phyloP scores from a whole-genome alignment of 148 eudicot genomes.

The Pouteria glomerata region DNA sequence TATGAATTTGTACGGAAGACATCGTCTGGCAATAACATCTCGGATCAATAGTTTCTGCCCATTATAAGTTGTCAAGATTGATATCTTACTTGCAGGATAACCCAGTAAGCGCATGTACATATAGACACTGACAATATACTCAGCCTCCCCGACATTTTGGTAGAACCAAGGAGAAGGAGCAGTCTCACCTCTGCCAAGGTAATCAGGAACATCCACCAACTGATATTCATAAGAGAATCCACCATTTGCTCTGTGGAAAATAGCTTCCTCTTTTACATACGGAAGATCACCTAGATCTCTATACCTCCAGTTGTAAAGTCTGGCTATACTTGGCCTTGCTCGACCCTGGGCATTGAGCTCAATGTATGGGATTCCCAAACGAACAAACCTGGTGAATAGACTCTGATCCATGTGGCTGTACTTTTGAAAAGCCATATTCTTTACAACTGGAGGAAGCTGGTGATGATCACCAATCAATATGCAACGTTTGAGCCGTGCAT shows the following conservation, averaged over 20 bases:
- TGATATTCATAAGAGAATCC: slow-evolving; percentile 93
- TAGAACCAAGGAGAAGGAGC: slow-evolving; percentile 99
- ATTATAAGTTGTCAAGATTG: slow-evolving; percentile 93
- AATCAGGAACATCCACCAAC: slow-evolving; percentile 92
- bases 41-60: slow-evolving; percentile 97
- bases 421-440: slow-evolving; percentile 99
- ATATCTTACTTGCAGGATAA: slow-evolving; percentile 91
- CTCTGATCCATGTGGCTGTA: slow-evolving; percentile 99
- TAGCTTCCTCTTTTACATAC: slow-evolving; percentile 55
- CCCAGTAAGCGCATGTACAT: slow-evolving; percentile 96
- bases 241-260: slow-evolving; percentile 80
- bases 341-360: slow-evolving; percentile 99
- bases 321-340: slow-evolving; percentile 94
- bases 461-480: slow-evolving; percentile 99
- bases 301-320: slow-evolving; percentile 95
- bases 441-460: slow-evolving; percentile 97
- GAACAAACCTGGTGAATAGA: slow-evolving; percentile 92
- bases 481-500: slow-evolving; percentile 95
- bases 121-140: slow-evolving; percentile 86
- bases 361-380: slow-evolving; percentile 90
- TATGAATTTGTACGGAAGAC: slow-evolving; percentile 70
- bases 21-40: slow-evolving; percentile 82
- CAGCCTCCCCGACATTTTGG: slow-evolving; percentile 98
- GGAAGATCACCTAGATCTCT: slow-evolving; percentile 94
- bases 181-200: slow-evolving; percentile 80